These are phyloP conservation scores for Coemansia sp. DNA, from an alignment of 192 early-diverging fungal species.

Conservation along the genomic window DNA sequence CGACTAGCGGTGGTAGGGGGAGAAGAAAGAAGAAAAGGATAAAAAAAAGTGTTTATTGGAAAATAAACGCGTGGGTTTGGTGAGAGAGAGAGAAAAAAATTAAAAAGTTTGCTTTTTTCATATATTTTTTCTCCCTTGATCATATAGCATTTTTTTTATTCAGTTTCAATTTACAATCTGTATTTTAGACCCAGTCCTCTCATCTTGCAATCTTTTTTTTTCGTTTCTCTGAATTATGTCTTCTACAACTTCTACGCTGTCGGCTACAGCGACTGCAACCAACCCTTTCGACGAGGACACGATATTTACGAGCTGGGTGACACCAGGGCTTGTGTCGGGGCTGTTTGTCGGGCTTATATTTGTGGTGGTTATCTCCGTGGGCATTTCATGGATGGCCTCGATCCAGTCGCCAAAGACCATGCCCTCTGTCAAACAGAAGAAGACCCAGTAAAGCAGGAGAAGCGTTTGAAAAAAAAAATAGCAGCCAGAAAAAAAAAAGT, in stretches of 20 bases:
- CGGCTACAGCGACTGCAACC: conserved; percentile 15
- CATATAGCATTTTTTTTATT: not conserved
- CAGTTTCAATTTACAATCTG: not conserved
- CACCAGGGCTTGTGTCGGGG: conserved; percentile 48
- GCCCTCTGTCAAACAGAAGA: conserved; percentile 50
- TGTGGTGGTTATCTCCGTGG: conserved; percentile 37
- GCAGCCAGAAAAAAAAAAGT: not conserved
- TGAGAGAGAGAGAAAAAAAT: not conserved
- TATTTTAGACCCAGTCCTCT: not conserved
- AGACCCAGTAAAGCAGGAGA: conserved; percentile 22
- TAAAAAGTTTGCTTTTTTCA: not conserved
- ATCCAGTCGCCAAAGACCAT: conserved; percentile 50
- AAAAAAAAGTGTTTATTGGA: not conserved
- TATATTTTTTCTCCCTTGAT: not conserved
- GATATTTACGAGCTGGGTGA: conserved; percentile 54
- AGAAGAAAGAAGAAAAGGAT: conserved; percentile 4
- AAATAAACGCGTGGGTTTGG: not conserved
- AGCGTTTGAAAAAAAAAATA: not conserved
- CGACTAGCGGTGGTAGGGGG: not conserved
- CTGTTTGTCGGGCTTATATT: conserved; percentile 37
- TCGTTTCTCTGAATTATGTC: not conserved
- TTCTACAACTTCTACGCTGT: conserved; percentile 8
- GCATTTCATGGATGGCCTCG: conserved; percentile 49
- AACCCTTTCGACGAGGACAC: conserved; percentile 47
- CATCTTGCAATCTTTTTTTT: not conserved